Base-by-base conservation (phyloP, 2,329 filamentous ascomycete species). In the Hymenotorrendiella dingleyae region DNA sequence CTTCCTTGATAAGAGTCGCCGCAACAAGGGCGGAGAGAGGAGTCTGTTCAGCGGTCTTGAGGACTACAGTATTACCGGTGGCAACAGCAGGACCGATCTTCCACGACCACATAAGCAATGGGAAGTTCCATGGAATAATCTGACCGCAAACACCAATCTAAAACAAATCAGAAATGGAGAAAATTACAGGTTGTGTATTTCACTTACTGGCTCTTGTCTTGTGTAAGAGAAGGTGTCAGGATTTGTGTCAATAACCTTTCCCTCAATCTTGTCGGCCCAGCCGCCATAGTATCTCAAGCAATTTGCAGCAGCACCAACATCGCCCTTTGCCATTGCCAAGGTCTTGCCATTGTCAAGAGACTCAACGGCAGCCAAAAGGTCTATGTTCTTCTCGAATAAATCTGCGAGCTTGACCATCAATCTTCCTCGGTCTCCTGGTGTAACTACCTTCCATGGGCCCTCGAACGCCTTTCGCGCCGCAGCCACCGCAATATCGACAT, bases 321-420 rank as follows among this genome's bases (percentile, higher is more conserved):
- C 88, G 27, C 80, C 84, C 62, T 80, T 84, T 49, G 86, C 83
- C 76, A 87, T 79, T 60, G 61, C 73, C 63, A 88, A 77, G 50
- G 84, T 80, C 76, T 93, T 93, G 65, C 85, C 90, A 61, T 94
- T 88, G 73, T 94, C 89, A 43, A 94, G 75, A 29, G 87, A 82
- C 73, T 95, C 90, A 45, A 94, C 81, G 16, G 87, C 76, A 42
- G 86, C 84, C 51, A 96, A 75, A 35, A 82, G 71, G 28, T 93
- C 84, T 26, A 70, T 49, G 67, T 95, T 84, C 73, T 86, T 76
- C 72, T 94, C 86, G 52, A 82, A 73, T 34, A 94, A 71, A 29
- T 91, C 80, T 61, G 88, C 86, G 36, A 95, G 82, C 67, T 86
- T 91, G 54, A 72, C 67, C 50, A 96, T 70, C 50, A 81, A 67